Percentiles rank a stretch among this genome's conserved stretches.
Conservation (phyloP, 768 basidiomycete genomes). For the Neoboletus brunneissimus region DNA sequence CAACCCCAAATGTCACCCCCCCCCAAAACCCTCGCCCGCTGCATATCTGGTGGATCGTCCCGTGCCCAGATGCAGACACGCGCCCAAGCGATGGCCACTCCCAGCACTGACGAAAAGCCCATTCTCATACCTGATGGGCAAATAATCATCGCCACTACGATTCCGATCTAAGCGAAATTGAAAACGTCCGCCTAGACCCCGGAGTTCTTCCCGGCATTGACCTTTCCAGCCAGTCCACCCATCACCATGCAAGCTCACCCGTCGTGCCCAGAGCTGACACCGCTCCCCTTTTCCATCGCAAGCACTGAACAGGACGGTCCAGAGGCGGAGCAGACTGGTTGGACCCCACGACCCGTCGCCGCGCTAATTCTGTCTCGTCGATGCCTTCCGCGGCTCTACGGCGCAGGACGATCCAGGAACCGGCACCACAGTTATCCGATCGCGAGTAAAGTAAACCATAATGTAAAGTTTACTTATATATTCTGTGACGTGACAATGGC, state of each 20-base stretch:
- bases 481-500: constrained; percentile 21
- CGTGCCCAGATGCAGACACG: not conserved
- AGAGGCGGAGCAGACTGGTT: not conserved
- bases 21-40: not conserved
- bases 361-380: constrained; percentile 6
- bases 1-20: not conserved
- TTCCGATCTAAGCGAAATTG: constrained; percentile 33
- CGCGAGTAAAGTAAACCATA: constrained; percentile 16
- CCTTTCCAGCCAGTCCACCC: not conserved
- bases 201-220: constrained; percentile 11
- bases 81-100: not conserved
- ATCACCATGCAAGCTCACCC: not conserved
- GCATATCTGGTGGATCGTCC: not conserved
- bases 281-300: not conserved
- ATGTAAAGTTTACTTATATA: constrained; percentile 24
- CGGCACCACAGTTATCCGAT: constrained; percentile 21
- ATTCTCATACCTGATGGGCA: constrained; percentile 13
- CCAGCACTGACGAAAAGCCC: not conserved
- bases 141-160: constrained; percentile 24
- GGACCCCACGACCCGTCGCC: not conserved
- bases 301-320: not conserved
- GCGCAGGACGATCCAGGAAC: constrained; percentile 32
- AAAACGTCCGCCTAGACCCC: constrained; percentile 14
- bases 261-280: not conserved
- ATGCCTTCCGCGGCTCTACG: constrained; percentile 27